phyloP scores from a whole-genome alignment of 2,329 filamentous ascomycete genomes.

The Trichoderma afroharzianum region DNA sequence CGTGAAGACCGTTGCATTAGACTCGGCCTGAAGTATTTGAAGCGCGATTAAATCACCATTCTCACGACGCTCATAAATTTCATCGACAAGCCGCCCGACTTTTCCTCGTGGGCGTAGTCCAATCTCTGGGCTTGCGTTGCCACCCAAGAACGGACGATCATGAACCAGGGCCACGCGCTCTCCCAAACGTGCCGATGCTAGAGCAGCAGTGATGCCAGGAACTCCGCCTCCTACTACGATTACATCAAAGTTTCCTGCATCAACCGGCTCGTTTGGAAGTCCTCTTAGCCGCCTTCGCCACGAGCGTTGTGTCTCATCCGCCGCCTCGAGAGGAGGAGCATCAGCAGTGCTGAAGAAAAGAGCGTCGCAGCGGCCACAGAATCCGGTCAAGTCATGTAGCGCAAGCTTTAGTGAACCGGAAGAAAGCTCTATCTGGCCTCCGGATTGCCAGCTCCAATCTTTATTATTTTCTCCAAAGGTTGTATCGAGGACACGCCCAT shows the following conservation, averaged over 20 bases:
- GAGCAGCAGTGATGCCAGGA: neutral
- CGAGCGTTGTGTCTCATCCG: neutral
- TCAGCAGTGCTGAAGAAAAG: neutral
- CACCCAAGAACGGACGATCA: neutral
- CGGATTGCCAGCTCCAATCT: neutral
- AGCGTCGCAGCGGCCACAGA: neutral
- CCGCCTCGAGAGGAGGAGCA: neutral
- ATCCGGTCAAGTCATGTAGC: neutral
- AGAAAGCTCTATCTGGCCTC: neutral
- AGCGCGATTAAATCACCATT: neutral
- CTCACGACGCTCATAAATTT: conserved; percentile 3
- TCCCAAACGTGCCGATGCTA: neutral
- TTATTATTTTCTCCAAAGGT: neutral
- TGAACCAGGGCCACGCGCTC: neutral
- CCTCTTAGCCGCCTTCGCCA: neutral
- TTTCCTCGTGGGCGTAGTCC: neutral
- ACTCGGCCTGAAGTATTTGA: neutral
- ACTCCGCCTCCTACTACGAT: neutral
- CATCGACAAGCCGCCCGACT: neutral
- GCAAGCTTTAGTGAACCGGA: neutral
- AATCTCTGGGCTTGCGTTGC: conserved; percentile 9
- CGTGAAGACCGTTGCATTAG: neutral
- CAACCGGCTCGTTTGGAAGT: neutral
- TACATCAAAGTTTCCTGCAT: neutral
- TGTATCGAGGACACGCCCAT: neutral